Conservation (phyloP, 495 filamentous ascomycete species). For the Neurospora sp. region DNA sequence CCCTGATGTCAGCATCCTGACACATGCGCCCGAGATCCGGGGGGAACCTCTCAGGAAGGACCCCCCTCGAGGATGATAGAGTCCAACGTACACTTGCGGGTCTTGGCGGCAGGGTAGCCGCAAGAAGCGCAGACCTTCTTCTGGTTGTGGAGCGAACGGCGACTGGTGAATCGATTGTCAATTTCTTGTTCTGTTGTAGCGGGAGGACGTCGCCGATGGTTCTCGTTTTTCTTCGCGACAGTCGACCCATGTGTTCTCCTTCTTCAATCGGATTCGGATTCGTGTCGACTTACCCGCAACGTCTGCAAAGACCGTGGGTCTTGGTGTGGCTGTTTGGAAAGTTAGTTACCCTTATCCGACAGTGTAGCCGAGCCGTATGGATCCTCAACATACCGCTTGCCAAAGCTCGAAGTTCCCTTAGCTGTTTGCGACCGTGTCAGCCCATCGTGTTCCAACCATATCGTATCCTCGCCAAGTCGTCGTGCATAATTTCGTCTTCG, state of each 20-base stretch:
- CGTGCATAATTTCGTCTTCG: neutral
- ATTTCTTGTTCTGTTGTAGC: constrained; percentile 1
- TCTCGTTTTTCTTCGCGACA: neutral
- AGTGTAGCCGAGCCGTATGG: neutral
- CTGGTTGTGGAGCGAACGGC: constrained; percentile 96
- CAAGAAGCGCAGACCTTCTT: constrained; percentile 97
- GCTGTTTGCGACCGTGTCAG: constrained; percentile 33
- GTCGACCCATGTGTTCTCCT: neutral
- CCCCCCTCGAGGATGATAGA: neutral
- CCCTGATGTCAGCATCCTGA: constrained; percentile 8
- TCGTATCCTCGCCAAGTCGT: neutral
- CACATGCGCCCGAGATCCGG: neutral
- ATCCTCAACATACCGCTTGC: constrained; percentile 53
- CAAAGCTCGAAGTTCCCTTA: constrained; percentile 96
- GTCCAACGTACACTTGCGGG: constrained; percentile 84
- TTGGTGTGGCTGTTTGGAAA: constrained; percentile 69
- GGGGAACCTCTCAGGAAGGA: neutral
- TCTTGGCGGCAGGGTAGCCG: constrained; percentile 95
- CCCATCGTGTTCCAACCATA: neutral
- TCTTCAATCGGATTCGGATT: constrained; percentile 3
- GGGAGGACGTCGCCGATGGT: neutral
- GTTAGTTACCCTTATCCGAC: constrained; percentile 9
- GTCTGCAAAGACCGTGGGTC: constrained; percentile 97
- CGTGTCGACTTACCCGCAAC: constrained; percentile 72
- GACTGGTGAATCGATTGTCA: constrained; percentile 46